Percentiles rank a stretch among this genome's conserved stretches.
Evolutionary conservation across 139 green algal genomes (phyloP).

Genomic region (Coelastrella sp.): DNA sequence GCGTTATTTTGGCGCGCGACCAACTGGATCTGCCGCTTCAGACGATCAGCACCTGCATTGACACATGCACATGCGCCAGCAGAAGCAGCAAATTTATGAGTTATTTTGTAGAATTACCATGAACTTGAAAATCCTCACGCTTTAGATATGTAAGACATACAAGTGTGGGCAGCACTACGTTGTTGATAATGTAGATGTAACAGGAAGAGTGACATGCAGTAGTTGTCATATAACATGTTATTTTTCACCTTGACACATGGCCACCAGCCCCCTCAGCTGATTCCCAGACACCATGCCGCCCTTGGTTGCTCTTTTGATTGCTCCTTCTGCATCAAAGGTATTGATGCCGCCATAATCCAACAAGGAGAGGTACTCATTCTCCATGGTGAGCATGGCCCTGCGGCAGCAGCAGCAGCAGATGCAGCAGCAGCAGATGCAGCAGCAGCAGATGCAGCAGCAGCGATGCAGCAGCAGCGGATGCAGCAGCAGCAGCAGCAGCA

Average conservation of each 20-base stretch:
- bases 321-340: slow-evolving; percentile 62
- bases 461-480: too few relatives aligned
- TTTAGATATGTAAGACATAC: too few relatives aligned
- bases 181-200: background rate
- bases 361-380: slow-evolving; percentile 54
- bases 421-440: background rate
- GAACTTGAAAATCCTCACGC: background rate
- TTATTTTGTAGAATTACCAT: background rate
- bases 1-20: slow-evolving; percentile 53
- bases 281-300: slow-evolving; percentile 71
- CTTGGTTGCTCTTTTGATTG: slow-evolving; percentile 65
- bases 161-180: too few relatives aligned
- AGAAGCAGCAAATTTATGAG: background rate
- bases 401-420: background rate
- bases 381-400: slow-evolving; percentile 68
- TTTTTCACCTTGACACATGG: slow-evolving; percentile 35
- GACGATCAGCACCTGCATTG: slow-evolving; percentile 47
- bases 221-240: background rate
- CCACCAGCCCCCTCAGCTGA: slow-evolving; percentile 57
- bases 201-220: background rate
- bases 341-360: slow-evolving; percentile 86
- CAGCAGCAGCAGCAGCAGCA: too few relatives aligned
- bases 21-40: slow-evolving; percentile 52
- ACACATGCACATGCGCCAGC: background rate
- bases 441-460: too few relatives aligned